These are phyloP conservation scores for Fusarium staphyleae DNA, from an alignment of 2,329 filamentous ascomycete genomes.

Conservation along the genomic window DNA sequence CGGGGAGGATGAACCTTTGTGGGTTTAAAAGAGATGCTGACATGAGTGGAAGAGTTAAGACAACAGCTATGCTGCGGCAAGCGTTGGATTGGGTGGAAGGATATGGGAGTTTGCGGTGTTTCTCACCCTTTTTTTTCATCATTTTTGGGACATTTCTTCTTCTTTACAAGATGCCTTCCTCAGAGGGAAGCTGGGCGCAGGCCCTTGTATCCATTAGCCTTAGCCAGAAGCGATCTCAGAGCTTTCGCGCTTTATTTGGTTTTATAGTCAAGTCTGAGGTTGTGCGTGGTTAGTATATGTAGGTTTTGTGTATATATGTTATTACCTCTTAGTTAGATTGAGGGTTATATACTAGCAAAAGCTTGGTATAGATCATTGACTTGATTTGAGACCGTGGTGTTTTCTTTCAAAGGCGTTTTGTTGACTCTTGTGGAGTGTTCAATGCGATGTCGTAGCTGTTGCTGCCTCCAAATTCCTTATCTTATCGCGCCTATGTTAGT, in stretches of 20 bases:
- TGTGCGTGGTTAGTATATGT: background rate
- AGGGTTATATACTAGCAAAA: too few species aligned
- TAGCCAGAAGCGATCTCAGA: constrained; percentile 14
- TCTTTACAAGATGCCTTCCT: constrained; percentile 26
- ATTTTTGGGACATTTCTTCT: constrained; percentile 13
- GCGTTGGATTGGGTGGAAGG: constrained; percentile 21
- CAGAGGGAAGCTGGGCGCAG: constrained; percentile 35
- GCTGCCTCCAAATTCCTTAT: constrained; percentile 37
- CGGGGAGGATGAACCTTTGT: constrained; percentile 6
- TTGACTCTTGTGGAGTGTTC: background rate
- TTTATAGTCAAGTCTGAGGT: background rate
- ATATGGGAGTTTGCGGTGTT: constrained; percentile 37
- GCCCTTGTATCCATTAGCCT: constrained; percentile 29
- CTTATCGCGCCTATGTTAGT: constrained; percentile 35
- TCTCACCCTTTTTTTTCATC: constrained; percentile 11
- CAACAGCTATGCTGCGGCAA: constrained; percentile 19
- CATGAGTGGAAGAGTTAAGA: constrained; percentile 33
- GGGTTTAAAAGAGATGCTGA: constrained; percentile 23
- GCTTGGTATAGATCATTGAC: too few species aligned
- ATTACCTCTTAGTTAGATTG: too few species aligned
- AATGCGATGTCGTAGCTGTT: constrained; percentile 29
- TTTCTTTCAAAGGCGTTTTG: background rate
- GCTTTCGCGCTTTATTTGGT: constrained; percentile 9
- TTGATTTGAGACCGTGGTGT: background rate
- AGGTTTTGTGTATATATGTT: background rate